A percentile compares a stretch with the other conserved stretches of the same genome.
Conservation (phyloP, 805 yeast genomes). For the Lipomyces yamanashiensis region DNA sequence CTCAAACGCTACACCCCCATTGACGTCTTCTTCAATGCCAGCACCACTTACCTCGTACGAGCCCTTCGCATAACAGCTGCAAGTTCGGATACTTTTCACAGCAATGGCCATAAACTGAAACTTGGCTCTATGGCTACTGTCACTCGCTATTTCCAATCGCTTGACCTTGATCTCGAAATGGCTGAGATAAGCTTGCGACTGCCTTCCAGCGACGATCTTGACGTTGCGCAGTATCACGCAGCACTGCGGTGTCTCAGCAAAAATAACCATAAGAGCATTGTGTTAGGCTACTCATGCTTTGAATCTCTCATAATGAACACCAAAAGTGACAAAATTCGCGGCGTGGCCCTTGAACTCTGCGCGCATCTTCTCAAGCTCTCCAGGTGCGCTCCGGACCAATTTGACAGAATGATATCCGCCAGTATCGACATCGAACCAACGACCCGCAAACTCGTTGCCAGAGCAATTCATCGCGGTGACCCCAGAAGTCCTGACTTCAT, state of each 20-base stretch:
- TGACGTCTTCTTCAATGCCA: too few relatives aligned
- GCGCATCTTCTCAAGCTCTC: neutral
- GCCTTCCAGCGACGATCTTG: neutral
- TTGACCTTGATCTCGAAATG: neutral
- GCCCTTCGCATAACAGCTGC: too few relatives aligned
- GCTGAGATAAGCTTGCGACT: neutral
- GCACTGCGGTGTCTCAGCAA: neutral
- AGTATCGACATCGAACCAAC: neutral
- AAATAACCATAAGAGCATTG: neutral
- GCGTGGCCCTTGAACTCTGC: constrained; percentile 1
- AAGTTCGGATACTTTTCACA: too few relatives aligned
- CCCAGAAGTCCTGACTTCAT: neutral
- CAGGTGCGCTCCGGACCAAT: neutral
- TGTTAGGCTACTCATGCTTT: neutral
- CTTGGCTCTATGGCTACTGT: neutral
- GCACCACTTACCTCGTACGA: too few relatives aligned
- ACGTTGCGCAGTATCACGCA: neutral
- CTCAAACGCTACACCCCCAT: too few relatives aligned
- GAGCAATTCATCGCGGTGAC: neutral
- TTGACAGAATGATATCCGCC: neutral
- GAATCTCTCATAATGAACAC: neutral
- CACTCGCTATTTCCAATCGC: neutral
- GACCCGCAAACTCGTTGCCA: neutral
- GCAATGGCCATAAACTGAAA: neutral
- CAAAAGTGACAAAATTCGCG: neutral